Conservation (phyloP, 2,329 filamentous ascomycete genomes). For the Thelonectria blattea region DNA sequence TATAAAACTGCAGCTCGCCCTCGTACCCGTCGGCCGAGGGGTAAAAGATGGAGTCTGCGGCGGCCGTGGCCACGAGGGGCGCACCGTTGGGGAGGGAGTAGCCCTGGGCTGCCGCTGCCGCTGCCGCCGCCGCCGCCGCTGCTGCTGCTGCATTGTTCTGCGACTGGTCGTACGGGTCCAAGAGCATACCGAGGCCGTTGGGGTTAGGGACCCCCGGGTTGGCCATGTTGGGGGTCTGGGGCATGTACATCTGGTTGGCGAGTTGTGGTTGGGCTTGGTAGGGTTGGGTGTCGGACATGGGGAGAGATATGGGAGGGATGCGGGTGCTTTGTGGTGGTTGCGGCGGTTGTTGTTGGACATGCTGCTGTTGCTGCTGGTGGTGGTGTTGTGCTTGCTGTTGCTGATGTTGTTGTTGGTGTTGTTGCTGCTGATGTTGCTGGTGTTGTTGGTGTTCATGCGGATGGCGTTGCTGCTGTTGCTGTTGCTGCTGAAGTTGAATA, state of each 20-base stretch:
- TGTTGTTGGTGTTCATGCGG: not conserved
- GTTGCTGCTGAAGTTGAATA: not conserved
- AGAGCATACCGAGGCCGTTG: conserved; percentile 46
- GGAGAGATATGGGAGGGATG: conserved; percentile 5
- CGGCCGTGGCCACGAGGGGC: conserved; percentile 1
- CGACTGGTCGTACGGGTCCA: conserved; percentile 48
- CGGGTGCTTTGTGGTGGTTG: conserved; percentile 18
- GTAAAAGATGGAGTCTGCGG: conserved; percentile 12
- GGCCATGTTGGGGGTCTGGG: not conserved
- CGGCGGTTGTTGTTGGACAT: conserved; percentile 15
- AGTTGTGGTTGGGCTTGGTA: conserved; percentile 26
- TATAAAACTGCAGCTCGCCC: conserved; percentile 52
- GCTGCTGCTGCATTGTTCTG: conserved; percentile 19
- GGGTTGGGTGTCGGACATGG: conserved; percentile 31
- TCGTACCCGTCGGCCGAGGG: conserved; percentile 54
- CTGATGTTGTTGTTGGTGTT: not conserved
- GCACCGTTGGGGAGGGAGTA: conserved; percentile 26
- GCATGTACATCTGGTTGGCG: conserved; percentile 23
- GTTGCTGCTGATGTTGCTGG: conserved; percentile 27
- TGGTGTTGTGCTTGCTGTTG: conserved; percentile 19
- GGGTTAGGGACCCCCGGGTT: conserved; percentile 10
- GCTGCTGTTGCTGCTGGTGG: not conserved
- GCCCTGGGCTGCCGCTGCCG: conserved; percentile 14
- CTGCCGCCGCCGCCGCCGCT: not conserved
- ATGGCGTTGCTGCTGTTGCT: not conserved